phyloP scores from a whole-genome alignment of 2,329 filamentous ascomycete genomes.

The Colletotrichum abscissum region DNA sequence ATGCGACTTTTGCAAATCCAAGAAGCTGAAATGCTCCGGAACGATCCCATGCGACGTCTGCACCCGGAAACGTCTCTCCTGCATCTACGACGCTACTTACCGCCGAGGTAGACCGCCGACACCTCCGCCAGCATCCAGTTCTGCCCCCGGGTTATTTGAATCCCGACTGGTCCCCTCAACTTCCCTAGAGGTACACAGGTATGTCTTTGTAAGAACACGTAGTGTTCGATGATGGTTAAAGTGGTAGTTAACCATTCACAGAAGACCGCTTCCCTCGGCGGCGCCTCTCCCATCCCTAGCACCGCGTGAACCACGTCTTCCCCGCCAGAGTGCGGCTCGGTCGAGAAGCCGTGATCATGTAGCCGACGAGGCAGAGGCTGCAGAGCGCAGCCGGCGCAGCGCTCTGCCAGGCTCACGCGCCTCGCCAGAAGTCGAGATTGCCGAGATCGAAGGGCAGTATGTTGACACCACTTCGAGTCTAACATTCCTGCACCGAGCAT shows the following conservation, averaged over 20 bases:
- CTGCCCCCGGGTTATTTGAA: background rate
- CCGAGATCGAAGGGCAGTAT: slow-evolving; percentile 62
- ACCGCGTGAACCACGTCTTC: background rate
- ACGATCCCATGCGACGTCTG: slow-evolving; percentile 49
- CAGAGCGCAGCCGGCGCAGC: slow-evolving; percentile 2
- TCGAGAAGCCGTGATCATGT: background rate
- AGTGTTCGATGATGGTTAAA: background rate
- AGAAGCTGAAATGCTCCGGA: slow-evolving; percentile 51
- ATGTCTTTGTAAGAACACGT: background rate
- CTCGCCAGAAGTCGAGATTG: slow-evolving; percentile 44
- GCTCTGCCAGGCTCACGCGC: slow-evolving; percentile 30
- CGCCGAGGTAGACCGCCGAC: slow-evolving; percentile 50
- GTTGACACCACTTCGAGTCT: slow-evolving; percentile 66
- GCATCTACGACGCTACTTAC: slow-evolving; percentile 50
- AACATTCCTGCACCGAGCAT: slow-evolving; percentile 66
- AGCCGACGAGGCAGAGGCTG: background rate
- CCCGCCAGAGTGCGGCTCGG: background rate
- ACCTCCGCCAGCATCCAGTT: slow-evolving; percentile 39
- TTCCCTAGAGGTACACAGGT: background rate
- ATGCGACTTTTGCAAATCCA: slow-evolving; percentile 51
- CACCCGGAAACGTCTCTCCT: slow-evolving; percentile 41
- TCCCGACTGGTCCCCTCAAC: background rate
- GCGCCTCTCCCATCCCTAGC: background rate
- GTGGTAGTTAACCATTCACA: background rate
- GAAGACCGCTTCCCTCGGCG: slow-evolving; percentile 1